Evolutionary conservation across 345 rosid genomes (phyloP), one percentile per base, ranked within the genome.

Genomic region (Aurinia saxatilis): DNA sequence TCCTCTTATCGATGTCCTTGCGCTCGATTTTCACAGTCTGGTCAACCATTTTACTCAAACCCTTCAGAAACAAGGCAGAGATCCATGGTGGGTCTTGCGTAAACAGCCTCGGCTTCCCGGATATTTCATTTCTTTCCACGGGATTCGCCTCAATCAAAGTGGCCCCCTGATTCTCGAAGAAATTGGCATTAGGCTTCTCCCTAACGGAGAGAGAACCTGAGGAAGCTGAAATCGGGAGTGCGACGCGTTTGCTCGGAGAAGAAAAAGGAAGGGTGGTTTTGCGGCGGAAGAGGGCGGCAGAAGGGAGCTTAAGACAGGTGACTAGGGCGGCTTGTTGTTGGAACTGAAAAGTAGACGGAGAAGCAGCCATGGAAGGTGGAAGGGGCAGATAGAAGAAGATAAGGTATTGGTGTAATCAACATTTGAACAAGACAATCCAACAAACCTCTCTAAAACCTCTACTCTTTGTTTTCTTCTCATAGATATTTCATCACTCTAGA

Each of bases 81-180:
- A 83, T 70, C 98, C 95, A 92, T 2, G 93, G 91, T 23, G 96
- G 86, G 76, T 86, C 88, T 59, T 79, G 85, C 66, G 82, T 65
- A 68, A 84, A 82, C 19, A 85, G 42, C 46, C 81, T 74, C 48
- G 78, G 69, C 10, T 74, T 34, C 8, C 70, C 51, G 6, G 55
- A 31, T 16, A 66, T 42, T 50, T 10, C 63, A 34, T 51, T 67
- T 62, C 81, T 76, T 35, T 70, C 38, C 10, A 48, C 81, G 1
- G 79, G 67, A 52, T 75, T 73, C 36, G 60, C 73, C 2, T 68
- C 27, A 40, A 70, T 36, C 30, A 65, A 74, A 18, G 35, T 45
- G 60, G 64, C 60, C 47, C 18, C 38, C 15, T 80, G 54, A 61
- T 46, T 69, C 48, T 87, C 84, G 17, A 79, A 61, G 36, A 67